Conservation (phyloP, 768 basidiomycete species). For the Rhodotorula taiwanensis region DNA sequence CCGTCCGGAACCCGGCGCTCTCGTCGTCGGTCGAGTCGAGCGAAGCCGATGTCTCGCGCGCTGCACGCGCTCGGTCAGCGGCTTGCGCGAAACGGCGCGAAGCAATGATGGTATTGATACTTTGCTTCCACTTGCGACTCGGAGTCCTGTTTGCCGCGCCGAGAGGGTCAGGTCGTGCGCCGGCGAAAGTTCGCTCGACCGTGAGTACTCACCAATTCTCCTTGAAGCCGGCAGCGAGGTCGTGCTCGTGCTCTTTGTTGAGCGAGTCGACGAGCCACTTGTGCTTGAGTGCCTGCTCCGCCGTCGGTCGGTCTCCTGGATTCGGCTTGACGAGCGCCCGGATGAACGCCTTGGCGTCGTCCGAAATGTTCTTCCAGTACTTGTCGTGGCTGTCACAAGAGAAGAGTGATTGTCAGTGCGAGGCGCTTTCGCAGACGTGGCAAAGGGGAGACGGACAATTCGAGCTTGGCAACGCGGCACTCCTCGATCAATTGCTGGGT, state of each 20-base stretch:
- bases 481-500: conserved; percentile 67
- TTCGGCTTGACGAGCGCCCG: conserved; percentile 62
- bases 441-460: conserved; percentile 55
- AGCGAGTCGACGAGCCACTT: conserved; percentile 57
- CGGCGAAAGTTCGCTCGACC: no score
- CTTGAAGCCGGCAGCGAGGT: conserved; percentile 64
- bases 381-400: conserved; percentile 57
- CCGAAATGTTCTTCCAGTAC: conserved; percentile 87
- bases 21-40: not conserved
- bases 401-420: not conserved
- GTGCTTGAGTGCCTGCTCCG: conserved; percentile 61
- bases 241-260: conserved; percentile 58
- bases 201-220: conserved; percentile 57
- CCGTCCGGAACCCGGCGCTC: conserved; percentile 28
- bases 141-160: conserved; percentile 4
- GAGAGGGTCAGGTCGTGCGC: not conserved
- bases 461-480: conserved; percentile 74
- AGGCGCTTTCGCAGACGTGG: no score
- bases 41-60: not conserved
- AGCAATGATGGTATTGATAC: conserved; percentile 53
- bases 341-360: conserved; percentile 79
- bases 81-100: conserved; percentile 12
- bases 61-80: conserved; percentile 5
- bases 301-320: conserved; percentile 64
- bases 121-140: conserved; percentile 57